Evolutionary conservation across 2,329 filamentous ascomycete genomes (phyloP).

Genomic region (Penicillium sp.): DNA sequence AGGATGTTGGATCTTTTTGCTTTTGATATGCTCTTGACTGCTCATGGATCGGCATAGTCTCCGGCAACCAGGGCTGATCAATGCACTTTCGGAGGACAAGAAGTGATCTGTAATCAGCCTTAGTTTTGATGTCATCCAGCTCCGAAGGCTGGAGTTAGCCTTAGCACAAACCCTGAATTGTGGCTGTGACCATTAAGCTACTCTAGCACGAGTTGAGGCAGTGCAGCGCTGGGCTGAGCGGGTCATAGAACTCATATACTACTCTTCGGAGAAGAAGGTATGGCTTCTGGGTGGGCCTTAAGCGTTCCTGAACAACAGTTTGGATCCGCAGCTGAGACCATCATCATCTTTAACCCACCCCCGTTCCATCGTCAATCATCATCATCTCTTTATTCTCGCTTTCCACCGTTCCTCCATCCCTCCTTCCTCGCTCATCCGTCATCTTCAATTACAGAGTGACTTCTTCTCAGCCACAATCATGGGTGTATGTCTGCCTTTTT

Average conservation of each 20-base stretch:
- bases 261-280: not conserved
- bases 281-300: not conserved
- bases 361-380: not conserved
- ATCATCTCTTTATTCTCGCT: not conserved
- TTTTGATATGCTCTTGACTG: not conserved
- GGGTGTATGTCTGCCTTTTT: constrained; percentile 15
- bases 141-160: not conserved
- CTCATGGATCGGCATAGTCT: not conserved
- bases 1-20: not conserved
- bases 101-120: not conserved
- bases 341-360: not conserved
- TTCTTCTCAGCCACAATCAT: not conserved
- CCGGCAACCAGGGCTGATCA: not conserved
- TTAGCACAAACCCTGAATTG: not conserved
- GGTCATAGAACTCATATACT: not conserved
- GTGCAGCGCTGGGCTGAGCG: constrained; percentile 3
- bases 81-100: not conserved
- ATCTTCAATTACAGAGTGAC: not conserved
- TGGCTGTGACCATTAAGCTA: not conserved
- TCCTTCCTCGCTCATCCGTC: not conserved
- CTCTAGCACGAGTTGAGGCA: not conserved
- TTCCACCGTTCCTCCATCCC: not conserved
- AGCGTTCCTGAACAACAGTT: not conserved
- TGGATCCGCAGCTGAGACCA: constrained; percentile 4
- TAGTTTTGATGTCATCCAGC: constrained; percentile 5